Evolutionary conservation across 371 early-diverging fungal genomes (phyloP).

Genomic region (Polyrhizophydium stewartii): DNA sequence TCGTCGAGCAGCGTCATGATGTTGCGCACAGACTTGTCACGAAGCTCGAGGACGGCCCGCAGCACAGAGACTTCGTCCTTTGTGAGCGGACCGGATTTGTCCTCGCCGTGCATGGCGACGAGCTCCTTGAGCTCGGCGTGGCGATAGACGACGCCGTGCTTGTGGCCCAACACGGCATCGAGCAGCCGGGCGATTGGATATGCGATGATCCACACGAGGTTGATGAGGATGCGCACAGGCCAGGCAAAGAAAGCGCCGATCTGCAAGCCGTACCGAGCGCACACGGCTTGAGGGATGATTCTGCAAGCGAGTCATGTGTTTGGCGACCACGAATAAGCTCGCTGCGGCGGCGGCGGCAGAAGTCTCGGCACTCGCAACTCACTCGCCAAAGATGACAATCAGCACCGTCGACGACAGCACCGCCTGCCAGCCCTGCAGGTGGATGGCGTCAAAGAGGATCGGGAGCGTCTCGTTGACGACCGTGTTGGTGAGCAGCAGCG

Average conservation of each 20-base stretch:
- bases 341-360: too few relatives aligned
- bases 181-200: slow-evolving; percentile 76
- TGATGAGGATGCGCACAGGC: slow-evolving; percentile 66
- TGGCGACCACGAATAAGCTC: too few relatives aligned
- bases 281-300: slow-evolving; percentile 63
- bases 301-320: too few relatives aligned
- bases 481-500: slow-evolving; percentile 84
- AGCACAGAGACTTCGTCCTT: slow-evolving; percentile 91
- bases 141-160: slow-evolving; percentile 75
- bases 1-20: slow-evolving; percentile 87
- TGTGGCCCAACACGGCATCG: slow-evolving; percentile 73
- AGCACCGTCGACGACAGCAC: slow-evolving; percentile 81
- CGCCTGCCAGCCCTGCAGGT: slow-evolving; percentile 77
- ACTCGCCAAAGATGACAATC: slow-evolving; percentile 92
- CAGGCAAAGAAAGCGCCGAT: slow-evolving; percentile 72
- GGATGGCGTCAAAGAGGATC: slow-evolving; percentile 56
- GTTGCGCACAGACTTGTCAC: slow-evolving; percentile 73
- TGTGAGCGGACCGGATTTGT: slow-evolving; percentile 75
- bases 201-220: slow-evolving; percentile 66
- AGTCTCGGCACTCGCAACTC: too few relatives aligned
- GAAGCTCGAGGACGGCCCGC: slow-evolving; percentile 83
- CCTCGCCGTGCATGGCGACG: slow-evolving; percentile 77
- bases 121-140: slow-evolving; percentile 88
- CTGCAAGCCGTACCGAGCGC: slow-evolving; percentile 66
- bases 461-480: slow-evolving; percentile 93